These are phyloP conservation scores for Saccharomycopsis schoenii DNA, from an alignment of 805 yeast genomes.

Conservation along the genomic window DNA sequence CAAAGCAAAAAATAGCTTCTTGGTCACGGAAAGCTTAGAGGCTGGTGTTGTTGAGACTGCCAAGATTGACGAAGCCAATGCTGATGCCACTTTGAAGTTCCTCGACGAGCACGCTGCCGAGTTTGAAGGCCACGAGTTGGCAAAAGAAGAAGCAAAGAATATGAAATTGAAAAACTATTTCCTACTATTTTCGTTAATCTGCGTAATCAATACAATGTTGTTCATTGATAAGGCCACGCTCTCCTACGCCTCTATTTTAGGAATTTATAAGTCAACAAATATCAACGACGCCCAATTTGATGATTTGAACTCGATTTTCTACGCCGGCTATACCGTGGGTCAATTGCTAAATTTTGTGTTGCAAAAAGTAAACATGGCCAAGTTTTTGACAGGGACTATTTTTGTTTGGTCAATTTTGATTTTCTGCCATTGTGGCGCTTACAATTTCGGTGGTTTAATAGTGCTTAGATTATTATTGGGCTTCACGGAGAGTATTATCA, in stretches of 20 bases:
- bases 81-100: constrained; percentile 24
- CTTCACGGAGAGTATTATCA: constrained; percentile 35
- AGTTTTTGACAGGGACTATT: constrained; percentile 20
- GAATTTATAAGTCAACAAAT: constrained; percentile 26
- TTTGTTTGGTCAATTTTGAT: constrained; percentile 24
- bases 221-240: constrained; percentile 36
- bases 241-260: constrained; percentile 32
- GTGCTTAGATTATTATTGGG: constrained; percentile 30
- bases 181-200: constrained; percentile 22
- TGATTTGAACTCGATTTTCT: constrained; percentile 28
- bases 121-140: constrained; percentile 14
- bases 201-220: constrained; percentile 22
- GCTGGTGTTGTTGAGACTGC: not conserved
- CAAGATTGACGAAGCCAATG: constrained; percentile 18
- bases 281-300: constrained; percentile 22
- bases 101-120: constrained; percentile 20
- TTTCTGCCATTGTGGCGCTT: constrained; percentile 24
- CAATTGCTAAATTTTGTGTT: constrained; percentile 26
- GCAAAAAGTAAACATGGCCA: constrained; percentile 23
- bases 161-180: constrained; percentile 17
- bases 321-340: constrained; percentile 32
- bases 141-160: constrained; percentile 13
- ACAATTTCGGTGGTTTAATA: constrained; percentile 24
- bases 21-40: not conserved
- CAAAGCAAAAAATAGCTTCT: not conserved